Evolutionary conservation across 2,329 filamentous ascomycete species (phyloP), one percentile per base, ranked within the genome.

Genomic region (Madurella fahalii): DNA sequence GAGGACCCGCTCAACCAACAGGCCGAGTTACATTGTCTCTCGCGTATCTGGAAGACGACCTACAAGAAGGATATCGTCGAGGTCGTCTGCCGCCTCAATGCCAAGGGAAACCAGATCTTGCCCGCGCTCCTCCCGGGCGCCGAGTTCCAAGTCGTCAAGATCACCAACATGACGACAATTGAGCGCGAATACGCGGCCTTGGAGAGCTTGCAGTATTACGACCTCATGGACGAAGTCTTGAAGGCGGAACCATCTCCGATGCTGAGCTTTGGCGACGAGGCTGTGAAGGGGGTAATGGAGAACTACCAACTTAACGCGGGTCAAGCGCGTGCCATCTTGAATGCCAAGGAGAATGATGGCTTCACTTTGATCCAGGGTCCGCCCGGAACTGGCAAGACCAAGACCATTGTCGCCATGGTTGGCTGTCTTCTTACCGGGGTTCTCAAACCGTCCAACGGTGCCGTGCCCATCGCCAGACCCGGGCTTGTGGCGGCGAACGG

Each of bases 361-460:
- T 99, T 99, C 67, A 97, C 94, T 2, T 77, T 99, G 57, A 91
- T 99, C 63, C 94, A 99, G 73, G 94, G 90, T 52, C 94, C 94
- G 48, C 94, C 94, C 1, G 94, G 94, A 70, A 96, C 94, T 4
- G 94, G 93, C 67, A 99, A 99, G 74, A 99, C 94, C 0, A 99
- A 99, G 70, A 99, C 94, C 0, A 99, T 99, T 57, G 83, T 95
- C 53, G 94, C 93, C 32, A 95, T 99, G 78, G 92, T 97, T 20
- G 94, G 94, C 37, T 89, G 90, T 39, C 77, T 99, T 15, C 71
- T 96, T 43, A 88, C 84, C 5, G 80, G 82, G 40, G 77, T 70
- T 63, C 47, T 78, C 50, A 74, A 75, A 49, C 65, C 69, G 20
- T 62, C 61, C 12, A 71, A 69, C 15, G 73, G 74, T 40, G 78